Conservation (phyloP, 176 grass and related monocot genomes). For the Guadua angustifolia region DNA sequence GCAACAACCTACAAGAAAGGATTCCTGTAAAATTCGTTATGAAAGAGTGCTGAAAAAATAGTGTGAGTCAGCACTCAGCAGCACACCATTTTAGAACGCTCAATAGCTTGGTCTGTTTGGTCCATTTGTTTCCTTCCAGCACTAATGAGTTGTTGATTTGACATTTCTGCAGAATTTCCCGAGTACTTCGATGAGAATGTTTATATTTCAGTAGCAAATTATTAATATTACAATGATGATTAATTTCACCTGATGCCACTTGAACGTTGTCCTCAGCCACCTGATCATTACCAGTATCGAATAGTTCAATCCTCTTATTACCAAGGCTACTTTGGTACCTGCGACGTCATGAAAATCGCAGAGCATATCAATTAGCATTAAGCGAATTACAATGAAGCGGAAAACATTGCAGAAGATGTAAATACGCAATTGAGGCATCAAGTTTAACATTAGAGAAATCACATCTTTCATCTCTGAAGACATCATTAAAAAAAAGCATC, state of each 20-base stretch:
- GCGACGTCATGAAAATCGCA: slow-evolving; percentile 25
- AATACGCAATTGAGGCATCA: background rate
- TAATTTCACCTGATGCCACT: slow-evolving; percentile 76
- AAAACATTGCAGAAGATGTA: background rate
- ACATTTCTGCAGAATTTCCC: slow-evolving; percentile 69
- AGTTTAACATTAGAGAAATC: background rate
- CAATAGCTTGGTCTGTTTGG: slow-evolving; percentile 92
- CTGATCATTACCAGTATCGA: slow-evolving; percentile 77
- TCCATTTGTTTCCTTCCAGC: slow-evolving; percentile 91
- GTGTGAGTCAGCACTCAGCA: background rate
- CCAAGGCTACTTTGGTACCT: slow-evolving; percentile 96
- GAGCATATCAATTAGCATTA: slow-evolving; percentile 13
- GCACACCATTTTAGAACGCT: slow-evolving; percentile 85
- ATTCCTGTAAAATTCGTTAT: slow-evolving; percentile 24
- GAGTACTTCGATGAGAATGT: slow-evolving; percentile 36
- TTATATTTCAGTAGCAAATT: background rate
- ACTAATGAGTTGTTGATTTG: slow-evolving; percentile 87
- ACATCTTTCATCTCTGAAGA: background rate
- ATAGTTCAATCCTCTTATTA: slow-evolving; percentile 95
- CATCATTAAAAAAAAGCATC: background rate
- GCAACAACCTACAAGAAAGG: slow-evolving; percentile 72
- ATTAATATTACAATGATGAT: slow-evolving; percentile 3
- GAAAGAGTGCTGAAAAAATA: background rate
- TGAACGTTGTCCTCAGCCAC: slow-evolving; percentile 64
- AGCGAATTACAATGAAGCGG: background rate